Conservation (phyloP, 352 stramenopile genomes). For the Phytophthora lateralis region DNA sequence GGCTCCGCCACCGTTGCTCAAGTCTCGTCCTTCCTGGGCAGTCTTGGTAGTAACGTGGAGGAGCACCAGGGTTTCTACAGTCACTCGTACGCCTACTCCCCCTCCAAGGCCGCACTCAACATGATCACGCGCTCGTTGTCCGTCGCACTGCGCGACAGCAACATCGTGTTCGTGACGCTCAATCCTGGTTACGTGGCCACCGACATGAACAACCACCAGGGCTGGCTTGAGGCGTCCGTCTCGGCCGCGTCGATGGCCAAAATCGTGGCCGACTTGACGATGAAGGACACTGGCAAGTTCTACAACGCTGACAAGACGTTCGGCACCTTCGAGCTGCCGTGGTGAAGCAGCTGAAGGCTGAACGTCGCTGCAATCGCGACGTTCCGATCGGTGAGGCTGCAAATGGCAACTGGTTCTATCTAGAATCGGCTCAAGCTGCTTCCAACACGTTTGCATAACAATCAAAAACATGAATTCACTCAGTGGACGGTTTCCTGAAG, state of each 20-base stretch:
- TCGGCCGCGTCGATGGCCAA: constrained; percentile 32
- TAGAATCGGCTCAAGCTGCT: not conserved
- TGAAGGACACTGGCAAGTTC: constrained; percentile 38
- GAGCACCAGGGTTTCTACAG: constrained; percentile 19
- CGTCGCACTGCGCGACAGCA: constrained; percentile 39
- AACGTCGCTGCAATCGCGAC: too few species aligned
- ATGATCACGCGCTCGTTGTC: constrained; percentile 52
- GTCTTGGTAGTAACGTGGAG: constrained; percentile 43
- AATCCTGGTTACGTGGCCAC: constrained; percentile 49
- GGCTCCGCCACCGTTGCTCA: constrained; percentile 48
- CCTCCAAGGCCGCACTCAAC: constrained; percentile 73
- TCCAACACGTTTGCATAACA: not conserved
- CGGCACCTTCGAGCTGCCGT: constrained; percentile 28
- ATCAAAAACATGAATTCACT: not conserved
- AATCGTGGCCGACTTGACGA: constrained; percentile 24
- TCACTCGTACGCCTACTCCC: constrained; percentile 57
- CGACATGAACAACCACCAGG: constrained; percentile 36
- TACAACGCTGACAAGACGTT: constrained; percentile 28
- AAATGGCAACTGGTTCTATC: not conserved
- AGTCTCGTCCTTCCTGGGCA: constrained; percentile 55
- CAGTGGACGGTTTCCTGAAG: too few species aligned
- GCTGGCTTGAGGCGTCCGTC: constrained; percentile 28
- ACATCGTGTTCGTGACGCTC: constrained; percentile 38
- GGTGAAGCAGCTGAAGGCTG: constrained; percentile 18
- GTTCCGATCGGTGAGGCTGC: not conserved